Base-by-base conservation (phyloP, 257 asterid species). In the Lycium barbarum region DNA sequence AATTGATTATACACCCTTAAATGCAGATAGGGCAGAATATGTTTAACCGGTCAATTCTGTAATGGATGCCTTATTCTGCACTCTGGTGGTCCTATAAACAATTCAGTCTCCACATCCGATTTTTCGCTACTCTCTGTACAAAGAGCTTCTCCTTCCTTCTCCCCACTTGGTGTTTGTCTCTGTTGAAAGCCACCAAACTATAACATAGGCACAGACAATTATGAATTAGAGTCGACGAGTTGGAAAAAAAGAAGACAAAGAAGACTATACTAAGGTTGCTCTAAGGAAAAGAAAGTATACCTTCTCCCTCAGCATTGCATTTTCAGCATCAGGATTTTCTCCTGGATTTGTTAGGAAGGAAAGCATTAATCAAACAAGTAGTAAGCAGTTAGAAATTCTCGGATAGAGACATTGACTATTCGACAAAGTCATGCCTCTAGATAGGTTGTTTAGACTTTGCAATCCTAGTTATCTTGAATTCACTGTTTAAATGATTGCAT, bases 51-150 rank as follows among this genome's bases (percentile, higher is more conserved):
- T 88, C 79, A 74, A 58, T 78, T 88, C 76, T 81, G 78, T 15
- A 7, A 15, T 2, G 11, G 35, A 51, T 88, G 97, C 88, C 89
- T 92, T 20, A 79, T 83, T 91, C 97, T 91, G 36, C 88, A 79
- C 87, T 93, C 95, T 0, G 98, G 99, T 7, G 79, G 92, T 35
- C 98, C 99, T 36, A 96, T 96, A 89, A 91, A 92, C 90, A 96
- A 65, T 40, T 93, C 98, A 9, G 99, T 96, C 88, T 94, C 98
- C 80, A 96, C 98, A 54, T 96, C 98, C 35, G 95, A 92, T 58
- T 90, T 89, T 84, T 93, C 98, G 72, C 95, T 93, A 2, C 90
- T 89, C 40, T 92, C 98, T 35, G 91, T 62, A 15, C 89, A 84
- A 9, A 66, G 81, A 63, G 58, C 83, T 18, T 54, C 86, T 47